Evolutionary conservation across 2,329 filamentous ascomycete species (phyloP), one percentile per base, ranked within the genome.

Genomic region (Sclerotinia minor): DNA sequence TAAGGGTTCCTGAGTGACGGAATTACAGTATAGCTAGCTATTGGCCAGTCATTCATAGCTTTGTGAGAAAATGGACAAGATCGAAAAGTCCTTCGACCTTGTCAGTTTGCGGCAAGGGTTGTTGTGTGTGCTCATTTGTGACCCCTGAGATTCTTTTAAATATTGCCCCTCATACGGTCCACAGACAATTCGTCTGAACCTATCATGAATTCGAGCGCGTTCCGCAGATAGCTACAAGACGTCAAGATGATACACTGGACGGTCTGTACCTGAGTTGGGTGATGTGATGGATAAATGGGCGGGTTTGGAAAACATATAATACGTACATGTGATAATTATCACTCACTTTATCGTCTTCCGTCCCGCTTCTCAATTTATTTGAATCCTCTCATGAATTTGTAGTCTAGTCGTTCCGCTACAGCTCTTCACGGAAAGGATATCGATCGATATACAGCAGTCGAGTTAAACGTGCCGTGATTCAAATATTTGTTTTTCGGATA

Each of bases 151-250:
- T 44, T 26, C 32, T 41, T 57, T 9, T 13, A 17, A 57, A 57
- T 41, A 41, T 60, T 60, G 57, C 57, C 57, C 57, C 57, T 60
- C 53, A n/a, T 41, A 41, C 5, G 38, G 38, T 41, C 38, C 53
- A 35, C 29, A 32, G 53, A 32, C n/a, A n/a, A 35, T 55, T 55
- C 15, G 53, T 4, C 3, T 13, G 53, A 55, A 38, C 54, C 54
- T 57, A 57, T 57, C n/a, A 38, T 57, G 13, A n/a, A 57, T 38
- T 21, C 35, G 32, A 38, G 54, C 38, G 35, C 54, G n/a, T 15
- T 57, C 53, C 29, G 32, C n/a, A 54, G 52, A 54, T 19, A 35
- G 52, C 32, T 17, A 17, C n/a, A 21, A 19, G 19, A n/a, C 17
- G 8, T 35, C n/a, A 55, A 38, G 35, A 41, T 38, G 9, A 11